phyloP scores from a whole-genome alignment of 768 basidiomycete genomes.

The Hemileccinum rubropunctum region DNA sequence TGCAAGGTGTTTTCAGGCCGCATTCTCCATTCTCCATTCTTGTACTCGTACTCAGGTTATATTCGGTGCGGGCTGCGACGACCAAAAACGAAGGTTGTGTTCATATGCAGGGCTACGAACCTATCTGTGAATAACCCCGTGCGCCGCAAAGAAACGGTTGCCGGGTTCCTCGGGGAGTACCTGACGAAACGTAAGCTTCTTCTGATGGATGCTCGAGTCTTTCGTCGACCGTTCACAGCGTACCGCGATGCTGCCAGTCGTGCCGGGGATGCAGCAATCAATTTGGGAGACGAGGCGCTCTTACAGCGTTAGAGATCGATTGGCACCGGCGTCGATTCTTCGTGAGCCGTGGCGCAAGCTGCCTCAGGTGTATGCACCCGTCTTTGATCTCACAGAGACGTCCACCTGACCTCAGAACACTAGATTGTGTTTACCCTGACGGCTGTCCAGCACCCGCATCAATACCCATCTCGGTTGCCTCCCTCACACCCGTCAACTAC shows the following conservation, averaged over 20 bases:
- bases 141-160: conserved; percentile 74
- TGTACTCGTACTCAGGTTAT: neutral
- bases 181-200: conserved; percentile 47
- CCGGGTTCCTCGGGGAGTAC: conserved; percentile 56
- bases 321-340: conserved; percentile 40
- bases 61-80: conserved; percentile 67
- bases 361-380: conserved; percentile 47
- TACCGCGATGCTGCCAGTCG: conserved; percentile 25
- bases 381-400: neutral
- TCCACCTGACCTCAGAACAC: conserved; percentile 2
- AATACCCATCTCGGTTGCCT: conserved; percentile 64
- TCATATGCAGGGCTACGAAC: conserved; percentile 61
- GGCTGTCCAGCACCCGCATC: conserved; percentile 59
- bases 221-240: conserved; percentile 22
- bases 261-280: conserved; percentile 39
- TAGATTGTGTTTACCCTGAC: conserved; percentile 66
- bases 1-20: conserved; percentile 19
- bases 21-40: neutral
- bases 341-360: conserved; percentile 55
- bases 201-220: neutral
- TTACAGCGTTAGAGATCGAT: conserved; percentile 29
- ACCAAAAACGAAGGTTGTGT: conserved; percentile 61
- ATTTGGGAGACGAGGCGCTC: conserved; percentile 34
- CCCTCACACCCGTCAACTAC: conserved; percentile 56
- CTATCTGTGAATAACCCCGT: conserved; percentile 45